phyloP scores from a whole-genome alignment of 352 stramenopile genomes.

The Blastocystis sp. region DNA sequence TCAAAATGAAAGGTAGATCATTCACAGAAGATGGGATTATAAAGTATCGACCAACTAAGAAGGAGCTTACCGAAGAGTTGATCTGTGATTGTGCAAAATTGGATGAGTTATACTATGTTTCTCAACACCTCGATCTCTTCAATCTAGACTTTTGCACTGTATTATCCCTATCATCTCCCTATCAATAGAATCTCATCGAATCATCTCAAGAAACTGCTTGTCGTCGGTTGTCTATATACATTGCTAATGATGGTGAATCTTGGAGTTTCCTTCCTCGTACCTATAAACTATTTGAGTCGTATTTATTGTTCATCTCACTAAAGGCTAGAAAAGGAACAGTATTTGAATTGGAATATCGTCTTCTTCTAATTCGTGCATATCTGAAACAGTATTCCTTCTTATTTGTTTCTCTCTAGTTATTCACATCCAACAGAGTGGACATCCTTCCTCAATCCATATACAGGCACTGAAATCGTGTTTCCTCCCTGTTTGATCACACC shows the following conservation, averaged over 20 bases:
- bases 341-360: conserved; percentile 16
- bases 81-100: conserved; percentile 29
- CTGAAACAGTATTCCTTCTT: not conserved
- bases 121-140: conserved; percentile 11
- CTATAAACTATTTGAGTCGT: conserved; percentile 42
- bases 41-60: not conserved
- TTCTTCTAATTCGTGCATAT: conserved; percentile 4
- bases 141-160: conserved; percentile 48
- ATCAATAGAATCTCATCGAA: conserved; percentile 45
- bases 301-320: not conserved
- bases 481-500: conserved; percentile 23
- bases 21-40: not conserved
- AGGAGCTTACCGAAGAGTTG: not conserved
- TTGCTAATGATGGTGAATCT: not conserved
- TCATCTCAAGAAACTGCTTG: conserved; percentile 45
- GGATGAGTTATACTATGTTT: conserved; percentile 26
- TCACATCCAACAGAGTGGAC: not conserved
- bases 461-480: not conserved
- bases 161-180: not conserved
- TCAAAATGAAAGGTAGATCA: not conserved
- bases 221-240: conserved; percentile 17
- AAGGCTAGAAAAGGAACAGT: not conserved
- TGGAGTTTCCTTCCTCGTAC: conserved; percentile 10
- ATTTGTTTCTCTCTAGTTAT: not conserved
- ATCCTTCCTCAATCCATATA: not conserved